Base-by-base conservation (phyloP, 768 basidiomycete species). In the Asterophora parasitica region DNA sequence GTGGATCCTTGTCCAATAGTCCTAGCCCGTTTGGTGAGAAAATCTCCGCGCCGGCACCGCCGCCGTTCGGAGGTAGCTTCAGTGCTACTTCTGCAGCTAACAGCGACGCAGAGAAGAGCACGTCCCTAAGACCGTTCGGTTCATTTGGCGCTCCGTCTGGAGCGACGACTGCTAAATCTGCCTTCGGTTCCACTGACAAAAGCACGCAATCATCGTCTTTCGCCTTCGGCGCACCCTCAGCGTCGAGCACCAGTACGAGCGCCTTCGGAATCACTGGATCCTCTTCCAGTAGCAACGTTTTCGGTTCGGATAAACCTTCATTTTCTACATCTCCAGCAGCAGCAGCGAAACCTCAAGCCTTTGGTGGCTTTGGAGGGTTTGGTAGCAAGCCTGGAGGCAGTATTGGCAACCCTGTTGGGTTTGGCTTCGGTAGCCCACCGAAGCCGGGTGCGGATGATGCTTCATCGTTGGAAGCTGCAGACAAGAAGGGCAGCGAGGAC, bases 391-490 rank as follows among this genome's bases (percentile, higher is more conserved):
- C 50, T 52, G 64, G 52, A 40, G 44, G 54, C 11, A 79, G 72
- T 54, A 71, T 83, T 15, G 81, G 83, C 1, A 83, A 81, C 57
- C 78, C 82, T 7, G 78, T 83, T 7, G 82, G 82, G 4, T 84
- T 84, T 52, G 72, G 71, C 7, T 85, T 79, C 55, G 78, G 73
- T 11, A 68, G 61, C 57, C 64, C 70, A 31, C 58, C 65, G 15
- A 69, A 59, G 51, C 59, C 65, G 15, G 58, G 45, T 27, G 40
- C 31, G 13, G 50, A 53, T 16, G 37, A 27, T 31, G 11, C 31
- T 27, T 32, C 16, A 8, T 44, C 54, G 10, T 32, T 26, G 20
- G 39, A 42, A 16, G 40, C 31, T 9, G 38, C 16, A n/a, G 53
- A 46, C 7, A 49, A 49, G 9, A 51, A 51, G 16, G 48, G 45